phyloP scores from a whole-genome alignment of 371 early-diverging fungal species.

The Mucor irregularis region DNA sequence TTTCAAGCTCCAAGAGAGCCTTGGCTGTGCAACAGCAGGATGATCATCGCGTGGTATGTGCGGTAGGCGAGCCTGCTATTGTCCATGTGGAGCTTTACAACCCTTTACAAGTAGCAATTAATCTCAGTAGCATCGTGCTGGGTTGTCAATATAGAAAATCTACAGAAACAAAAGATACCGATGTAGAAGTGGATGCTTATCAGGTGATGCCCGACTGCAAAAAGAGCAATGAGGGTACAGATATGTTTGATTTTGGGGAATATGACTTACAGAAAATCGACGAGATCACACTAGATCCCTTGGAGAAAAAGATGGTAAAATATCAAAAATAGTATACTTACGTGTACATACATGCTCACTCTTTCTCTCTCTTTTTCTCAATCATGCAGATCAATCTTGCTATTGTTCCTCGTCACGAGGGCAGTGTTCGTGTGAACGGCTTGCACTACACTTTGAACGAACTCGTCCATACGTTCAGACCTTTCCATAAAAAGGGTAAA shows the following conservation, averaged over 20 bases:
- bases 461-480: constrained; percentile 68
- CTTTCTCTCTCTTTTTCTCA: background rate
- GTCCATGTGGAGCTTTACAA: constrained; percentile 65
- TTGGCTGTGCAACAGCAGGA: constrained; percentile 51
- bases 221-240: constrained; percentile 5
- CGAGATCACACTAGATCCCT: constrained; percentile 52
- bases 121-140: constrained; percentile 60
- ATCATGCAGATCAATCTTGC: constrained; percentile 74
- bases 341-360: background rate
- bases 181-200: constrained; percentile 7
- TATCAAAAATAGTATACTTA: background rate
- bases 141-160: constrained; percentile 60
- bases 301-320: constrained; percentile 52
- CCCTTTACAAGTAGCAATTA: constrained; percentile 64
- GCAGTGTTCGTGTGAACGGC: constrained; percentile 73
- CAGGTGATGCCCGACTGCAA: constrained; percentile 35
- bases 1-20: constrained; percentile 39
- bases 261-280: constrained; percentile 57
- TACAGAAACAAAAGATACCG: constrained; percentile 16
- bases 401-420: constrained; percentile 74
- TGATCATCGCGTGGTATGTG: constrained; percentile 60
- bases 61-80: constrained; percentile 78
- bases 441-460: constrained; percentile 79
- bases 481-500: constrained; percentile 70
- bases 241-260: constrained; percentile 39